Conservation (phyloP, 331 rosid species). For the Rhamnella rubrinervis region DNA sequence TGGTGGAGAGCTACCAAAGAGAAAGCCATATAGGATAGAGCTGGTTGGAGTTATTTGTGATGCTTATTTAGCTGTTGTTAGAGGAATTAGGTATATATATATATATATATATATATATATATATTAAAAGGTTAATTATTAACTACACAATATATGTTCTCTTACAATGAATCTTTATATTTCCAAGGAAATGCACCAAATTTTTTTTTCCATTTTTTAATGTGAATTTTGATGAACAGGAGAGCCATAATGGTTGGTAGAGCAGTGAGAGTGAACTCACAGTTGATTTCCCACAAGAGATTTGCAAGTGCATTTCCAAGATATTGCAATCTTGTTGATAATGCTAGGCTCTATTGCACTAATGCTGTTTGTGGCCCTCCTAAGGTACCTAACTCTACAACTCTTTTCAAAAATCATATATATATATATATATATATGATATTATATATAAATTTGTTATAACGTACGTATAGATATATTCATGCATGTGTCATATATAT, state of each 20-base stretch:
- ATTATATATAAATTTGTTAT: too few species aligned
- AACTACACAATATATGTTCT: too few species aligned
- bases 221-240: conserved; percentile 37
- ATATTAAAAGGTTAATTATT: not conserved
- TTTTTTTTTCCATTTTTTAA: conserved; percentile 1
- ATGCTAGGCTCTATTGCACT: conserved; percentile 67
- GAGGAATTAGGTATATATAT: conserved; percentile 70
- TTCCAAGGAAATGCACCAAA: too few species aligned
- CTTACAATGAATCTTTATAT: too few species aligned
- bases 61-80: conserved; percentile 78
- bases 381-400: conserved; percentile 28
- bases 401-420: too few species aligned
- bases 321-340: conserved; percentile 76
- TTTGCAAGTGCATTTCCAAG: conserved; percentile 70
- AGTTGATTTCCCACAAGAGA: conserved; percentile 85
- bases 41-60: conserved; percentile 94
- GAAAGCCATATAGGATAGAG: conserved; percentile 81
- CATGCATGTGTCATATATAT: too few species aligned
- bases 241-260: conserved; percentile 75
- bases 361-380: conserved; percentile 55
- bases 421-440: too few species aligned
- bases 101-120: conserved; percentile 18
- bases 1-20: conserved; percentile 11
- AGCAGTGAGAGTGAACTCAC: conserved; percentile 89
- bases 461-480: too few species aligned